Conservation (phyloP, 164 flowering plant species). For the Macadamia tetraphylla region DNA sequence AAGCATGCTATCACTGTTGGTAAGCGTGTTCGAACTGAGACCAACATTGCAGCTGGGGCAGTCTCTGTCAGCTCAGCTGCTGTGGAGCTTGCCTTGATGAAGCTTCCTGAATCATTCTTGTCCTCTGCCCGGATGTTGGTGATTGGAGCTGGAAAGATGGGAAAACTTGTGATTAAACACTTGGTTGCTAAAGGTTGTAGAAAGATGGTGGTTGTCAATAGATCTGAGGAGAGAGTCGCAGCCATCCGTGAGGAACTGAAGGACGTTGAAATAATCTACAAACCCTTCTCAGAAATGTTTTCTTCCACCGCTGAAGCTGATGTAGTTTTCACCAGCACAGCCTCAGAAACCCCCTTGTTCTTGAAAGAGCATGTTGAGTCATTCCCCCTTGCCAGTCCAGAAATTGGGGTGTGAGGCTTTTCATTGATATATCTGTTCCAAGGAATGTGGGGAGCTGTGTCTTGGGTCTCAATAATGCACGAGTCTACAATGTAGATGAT, state of each 20-base stretch:
- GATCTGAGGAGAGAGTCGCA: conserved; percentile 78
- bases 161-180: conserved; percentile 96
- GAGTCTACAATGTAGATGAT: conserved; percentile 93
- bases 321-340: conserved; percentile 92
- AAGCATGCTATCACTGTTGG: conserved; percentile 93
- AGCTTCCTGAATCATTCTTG: conserved; percentile 68
- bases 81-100: conserved; percentile 89
- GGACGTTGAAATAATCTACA: conserved; percentile 74
- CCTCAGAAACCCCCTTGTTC: conserved; percentile 81
- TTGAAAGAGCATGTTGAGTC: conserved; percentile 51
- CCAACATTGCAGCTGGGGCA: conserved; percentile 90
- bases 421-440: conserved; percentile 93
- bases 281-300: conserved; percentile 71
- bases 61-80: conserved; percentile 99
- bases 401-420: conserved; percentile 67
- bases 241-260: conserved; percentile 73
- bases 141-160: conserved; percentile 98
- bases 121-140: conserved; percentile 69
- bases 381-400: conserved; percentile 54
- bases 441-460: conserved; percentile 88
- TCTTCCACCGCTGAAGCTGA: conserved; percentile 78
- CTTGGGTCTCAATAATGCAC: conserved; percentile 39
- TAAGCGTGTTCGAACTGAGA: conserved; percentile 85
- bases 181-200: conserved; percentile 92
- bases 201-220: conserved; percentile 79